These are phyloP conservation scores for Cryptococcus sp. DNA, from an alignment of 1,284 basidiomycete genomes.

Conservation along the genomic window DNA sequence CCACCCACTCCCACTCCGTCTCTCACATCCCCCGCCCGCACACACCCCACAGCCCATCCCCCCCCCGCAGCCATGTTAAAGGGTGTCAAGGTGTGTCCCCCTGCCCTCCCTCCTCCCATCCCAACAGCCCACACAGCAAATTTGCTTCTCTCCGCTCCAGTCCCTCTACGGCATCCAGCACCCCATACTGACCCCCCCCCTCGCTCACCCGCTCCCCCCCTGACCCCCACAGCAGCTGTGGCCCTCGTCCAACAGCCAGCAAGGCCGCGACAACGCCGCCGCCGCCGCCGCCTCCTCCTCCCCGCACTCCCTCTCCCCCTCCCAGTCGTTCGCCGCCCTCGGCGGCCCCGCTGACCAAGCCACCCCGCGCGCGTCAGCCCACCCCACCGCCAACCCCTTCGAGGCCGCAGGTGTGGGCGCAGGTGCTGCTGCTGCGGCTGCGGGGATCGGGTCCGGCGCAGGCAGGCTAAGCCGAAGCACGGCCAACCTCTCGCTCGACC, in stretches of 20 bases:
- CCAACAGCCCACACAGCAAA: conserved; percentile 8
- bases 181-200: conserved; percentile 2
- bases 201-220: not conserved
- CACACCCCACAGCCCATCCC: not conserved
- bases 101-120: not conserved
- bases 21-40: not conserved
- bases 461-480: conserved; percentile 19
- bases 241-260: conserved; percentile 31
- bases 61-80: conserved; percentile 38
- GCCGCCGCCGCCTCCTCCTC: conserved; percentile 34
- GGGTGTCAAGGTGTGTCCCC: conserved; percentile 42
- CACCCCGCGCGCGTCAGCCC: conserved; percentile 61
- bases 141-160: not conserved
- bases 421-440: conserved; percentile 5
- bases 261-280: conserved; percentile 8
- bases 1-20: too few species aligned
- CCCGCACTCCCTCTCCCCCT: conserved; percentile 34
- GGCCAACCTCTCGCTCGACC: conserved; percentile 39
- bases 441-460: not conserved
- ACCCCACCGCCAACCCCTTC: conserved; percentile 62
- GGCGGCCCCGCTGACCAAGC: conserved; percentile 61
- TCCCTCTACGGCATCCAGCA: not conserved
- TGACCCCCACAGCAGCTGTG: conserved; percentile 40
- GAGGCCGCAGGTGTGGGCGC: conserved; percentile 47
- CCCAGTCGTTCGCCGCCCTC: conserved; percentile 35